phyloP scores from a whole-genome alignment of 2,329 filamentous ascomycete genomes.

The Cercospora canescens region DNA sequence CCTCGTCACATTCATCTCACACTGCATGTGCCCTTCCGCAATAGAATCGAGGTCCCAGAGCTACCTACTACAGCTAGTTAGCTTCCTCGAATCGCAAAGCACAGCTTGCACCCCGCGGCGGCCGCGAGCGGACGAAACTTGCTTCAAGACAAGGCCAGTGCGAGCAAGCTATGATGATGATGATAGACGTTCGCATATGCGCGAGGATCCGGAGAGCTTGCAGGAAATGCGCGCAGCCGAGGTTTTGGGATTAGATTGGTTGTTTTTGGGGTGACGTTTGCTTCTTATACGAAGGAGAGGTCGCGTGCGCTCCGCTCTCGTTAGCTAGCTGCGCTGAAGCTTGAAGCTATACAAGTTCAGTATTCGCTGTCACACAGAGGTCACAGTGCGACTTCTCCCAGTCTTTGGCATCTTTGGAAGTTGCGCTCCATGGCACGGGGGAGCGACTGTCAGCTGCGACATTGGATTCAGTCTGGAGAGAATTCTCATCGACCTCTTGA shows the following conservation, averaged over 20 bases:
- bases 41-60: neutral
- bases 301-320: neutral
- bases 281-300: neutral
- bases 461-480: neutral
- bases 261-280: neutral
- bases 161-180: neutral
- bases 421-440: neutral
- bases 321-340: neutral
- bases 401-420: neutral
- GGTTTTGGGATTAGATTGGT: neutral
- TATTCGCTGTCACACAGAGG: neutral
- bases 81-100: neutral
- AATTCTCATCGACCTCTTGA: neutral
- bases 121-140: neutral
- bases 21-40: neutral
- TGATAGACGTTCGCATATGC: neutral
- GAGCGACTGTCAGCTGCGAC: neutral
- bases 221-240: neutral
- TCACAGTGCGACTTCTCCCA: neutral
- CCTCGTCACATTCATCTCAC: neutral
- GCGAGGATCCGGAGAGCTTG: neutral
- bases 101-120: neutral
- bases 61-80: neutral
- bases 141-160: neutral
- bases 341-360: neutral